These are phyloP conservation scores for Spergularia bocconei DNA, from an alignment of 148 eudicot genomes.

Conservation along the genomic window DNA sequence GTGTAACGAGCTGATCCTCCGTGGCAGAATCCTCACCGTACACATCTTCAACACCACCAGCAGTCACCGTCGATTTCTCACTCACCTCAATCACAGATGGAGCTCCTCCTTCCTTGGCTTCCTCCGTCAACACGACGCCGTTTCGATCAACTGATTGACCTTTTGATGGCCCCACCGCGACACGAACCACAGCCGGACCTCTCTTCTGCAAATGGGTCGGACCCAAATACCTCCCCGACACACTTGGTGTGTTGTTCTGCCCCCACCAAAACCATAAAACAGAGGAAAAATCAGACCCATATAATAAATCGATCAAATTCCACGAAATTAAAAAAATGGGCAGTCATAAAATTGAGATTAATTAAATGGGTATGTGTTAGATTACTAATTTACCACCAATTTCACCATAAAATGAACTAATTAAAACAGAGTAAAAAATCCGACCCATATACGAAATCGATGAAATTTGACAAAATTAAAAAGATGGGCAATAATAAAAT, in stretches of 20 bases:
- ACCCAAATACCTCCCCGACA: conserved; percentile 49
- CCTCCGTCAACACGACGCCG: conserved; percentile 62
- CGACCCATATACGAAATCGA: background rate
- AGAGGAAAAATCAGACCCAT: background rate
- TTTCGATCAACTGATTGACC: conserved; percentile 54
- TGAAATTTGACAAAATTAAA: conserved; percentile 1
- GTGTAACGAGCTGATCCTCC: conserved; percentile 78
- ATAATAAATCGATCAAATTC: background rate
- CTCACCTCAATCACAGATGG: conserved; percentile 35
- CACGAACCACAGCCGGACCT: conserved; percentile 40
- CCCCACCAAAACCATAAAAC: background rate
- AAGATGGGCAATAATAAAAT: conserved; percentile 22
- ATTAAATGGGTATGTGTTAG: conserved; percentile 26
- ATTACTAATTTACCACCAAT: conserved; percentile 26
- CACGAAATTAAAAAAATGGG: conserved; percentile 23
- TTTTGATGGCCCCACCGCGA: conserved; percentile 54
- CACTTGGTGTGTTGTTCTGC: conserved; percentile 57
- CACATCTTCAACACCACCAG: conserved; percentile 73
- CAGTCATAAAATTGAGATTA: conserved; percentile 6
- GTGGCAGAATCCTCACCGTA: conserved; percentile 90
- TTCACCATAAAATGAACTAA: too few species aligned
- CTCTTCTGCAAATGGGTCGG: conserved; percentile 37
- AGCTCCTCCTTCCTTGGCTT: conserved; percentile 27
- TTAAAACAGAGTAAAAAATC: background rate
- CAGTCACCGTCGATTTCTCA: conserved; percentile 36